phyloP scores from a whole-genome alignment of 129 eudicot genomes.

The sunflower (Helianthus annuus) region HanXRQr2.0-SUNRISE NC_035440.2:67027847-67028346 shows the following conservation, averaged over 20 bases:
- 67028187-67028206: too few relatives aligned
- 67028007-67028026: slow-evolving; percentile 96
- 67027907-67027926: slow-evolving; percentile 97
- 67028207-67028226: too few relatives aligned
- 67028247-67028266: too few relatives aligned
- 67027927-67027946: slow-evolving; percentile 93
- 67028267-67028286: too few relatives aligned
- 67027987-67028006: slow-evolving; percentile 97
- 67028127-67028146: too few relatives aligned
- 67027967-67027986: slow-evolving; percentile 73
- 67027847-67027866: background rate
- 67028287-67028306: too few relatives aligned
- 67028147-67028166: too few relatives aligned
- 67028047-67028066: slow-evolving; percentile 98
- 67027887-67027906: slow-evolving; percentile 74
- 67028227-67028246: too few relatives aligned
- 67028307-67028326: too few relatives aligned
- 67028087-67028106: background rate
- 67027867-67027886: background rate
- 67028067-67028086: slow-evolving; percentile 87
- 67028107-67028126: background rate
- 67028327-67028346: too few relatives aligned
- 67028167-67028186: too few relatives aligned
- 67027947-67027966: slow-evolving; percentile 89
- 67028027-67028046: slow-evolving; percentile 93